Evolutionary conservation across 164 flowering plant genomes (phyloP), one percentile per base, ranked within the genome.

Genomic region (Tetracentron sinense): DNA sequence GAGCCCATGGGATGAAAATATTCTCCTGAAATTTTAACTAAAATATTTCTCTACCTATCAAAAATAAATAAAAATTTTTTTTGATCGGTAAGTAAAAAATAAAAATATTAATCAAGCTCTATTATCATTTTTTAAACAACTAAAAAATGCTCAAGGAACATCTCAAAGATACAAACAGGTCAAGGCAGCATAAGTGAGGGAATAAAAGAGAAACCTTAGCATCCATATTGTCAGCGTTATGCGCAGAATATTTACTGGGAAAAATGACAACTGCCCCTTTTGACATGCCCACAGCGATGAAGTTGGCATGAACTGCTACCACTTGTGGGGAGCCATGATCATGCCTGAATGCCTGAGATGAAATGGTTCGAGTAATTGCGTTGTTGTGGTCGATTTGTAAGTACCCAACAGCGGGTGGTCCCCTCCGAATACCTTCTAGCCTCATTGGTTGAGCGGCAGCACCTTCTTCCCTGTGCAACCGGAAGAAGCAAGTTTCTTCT

Each of bases 371-470:
- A n/a, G n/a, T n/a, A n/a, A n/a, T n/a, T n/a, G n/a, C 62, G 72
- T 94, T 91, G 38, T 78, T 50, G 7, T 82, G 73, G 71, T 82
- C 79, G 62, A 87, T 73, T n/a, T n/a, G n/a, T n/a, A n/a, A n/a
- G n/a, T n/a, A n/a, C n/a, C n/a, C n/a, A n/a, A n/a, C n/a, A n/a
- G 85, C 87, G 25, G 89, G 89, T n/a, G 96, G 91, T 0, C 89
- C 91, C 62, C 87, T 79, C 28, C 82, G 69, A 7, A 83, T 88
- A 72, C 99, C 99, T 73, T 94, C 97, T 59, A 94, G 96, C 78
- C 89, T 88, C 99, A 94, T 94, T 21, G 99, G 99, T 54, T 87
- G 99, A 54, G 99, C 92, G 63, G 96, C 96, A 20, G 90, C 97
- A 57, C 96, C 99, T 72, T 89, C 96, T 73, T 86, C 96, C 89